phyloP scores from a whole-genome alignment of 768 basidiomycete genomes.

The Serendipita sp. region DNA sequence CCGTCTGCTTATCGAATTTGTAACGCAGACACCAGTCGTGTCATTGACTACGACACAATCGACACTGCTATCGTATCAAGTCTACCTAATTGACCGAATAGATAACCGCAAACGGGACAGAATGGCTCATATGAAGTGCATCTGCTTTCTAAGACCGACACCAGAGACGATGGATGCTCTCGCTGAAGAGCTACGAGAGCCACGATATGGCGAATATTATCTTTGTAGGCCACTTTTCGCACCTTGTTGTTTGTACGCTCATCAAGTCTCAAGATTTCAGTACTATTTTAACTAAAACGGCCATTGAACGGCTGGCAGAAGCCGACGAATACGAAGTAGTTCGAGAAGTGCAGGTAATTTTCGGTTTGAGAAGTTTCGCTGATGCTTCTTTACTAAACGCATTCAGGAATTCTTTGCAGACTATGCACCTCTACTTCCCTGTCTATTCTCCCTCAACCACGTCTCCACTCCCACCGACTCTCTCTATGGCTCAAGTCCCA shows the following conservation, averaged over 20 bases:
- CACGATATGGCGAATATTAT: slow-evolving; percentile 96
- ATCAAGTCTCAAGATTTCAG: slow-evolving; percentile 60
- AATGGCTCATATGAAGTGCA: slow-evolving; percentile 94
- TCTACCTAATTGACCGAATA: slow-evolving; percentile 94
- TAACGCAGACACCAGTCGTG: slow-evolving; percentile 76
- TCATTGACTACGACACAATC: slow-evolving; percentile 92
- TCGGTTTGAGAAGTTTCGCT: slow-evolving; percentile 4
- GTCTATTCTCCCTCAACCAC: slow-evolving; percentile 75
- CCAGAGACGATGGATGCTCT: slow-evolving; percentile 72
- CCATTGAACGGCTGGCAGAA: slow-evolving; percentile 84
- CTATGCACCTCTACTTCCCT: slow-evolving; percentile 75
- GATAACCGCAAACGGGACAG: slow-evolving; percentile 85
- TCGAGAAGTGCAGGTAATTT: slow-evolving; percentile 78
- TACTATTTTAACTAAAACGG: slow-evolving; percentile 74
- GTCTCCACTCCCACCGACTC: slow-evolving; percentile 44
- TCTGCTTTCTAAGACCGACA: slow-evolving; percentile 78
- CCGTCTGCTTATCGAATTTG: background rate
- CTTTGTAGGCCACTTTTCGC: slow-evolving; percentile 69
- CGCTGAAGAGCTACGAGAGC: slow-evolving; percentile 69
- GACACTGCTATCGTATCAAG: slow-evolving; percentile 81
- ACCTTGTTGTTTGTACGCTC: background rate
- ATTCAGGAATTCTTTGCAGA: slow-evolving; percentile 93
- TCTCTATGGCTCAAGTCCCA: slow-evolving; percentile 56
- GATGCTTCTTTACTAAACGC: background rate
- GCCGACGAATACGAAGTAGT: slow-evolving; percentile 95